phyloP scores from a whole-genome alignment of 345 rosid species.

The Acer campestre region DNA sequence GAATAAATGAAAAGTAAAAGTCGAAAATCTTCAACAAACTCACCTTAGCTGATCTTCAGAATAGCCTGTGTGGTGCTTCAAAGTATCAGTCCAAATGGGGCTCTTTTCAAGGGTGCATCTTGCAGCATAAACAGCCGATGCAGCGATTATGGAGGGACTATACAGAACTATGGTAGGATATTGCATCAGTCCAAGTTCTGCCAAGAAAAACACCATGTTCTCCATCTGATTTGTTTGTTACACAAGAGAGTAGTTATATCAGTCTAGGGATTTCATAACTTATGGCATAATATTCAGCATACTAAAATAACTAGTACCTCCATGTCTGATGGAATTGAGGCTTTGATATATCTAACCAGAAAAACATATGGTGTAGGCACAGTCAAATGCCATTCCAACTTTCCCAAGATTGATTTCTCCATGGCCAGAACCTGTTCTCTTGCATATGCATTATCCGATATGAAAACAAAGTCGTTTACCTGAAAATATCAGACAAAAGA shows the following conservation, averaged over 20 bases:
- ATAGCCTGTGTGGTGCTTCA: constrained; percentile 75
- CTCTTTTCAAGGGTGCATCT: constrained; percentile 59
- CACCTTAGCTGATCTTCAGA: constrained; percentile 63
- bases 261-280: no score
- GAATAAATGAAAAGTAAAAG: no score
- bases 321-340: constrained; percentile 55
- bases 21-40: not conserved
- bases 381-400: constrained; percentile 79
- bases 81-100: constrained; percentile 77
- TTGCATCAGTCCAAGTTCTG: constrained; percentile 74
- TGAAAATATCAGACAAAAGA: constrained; percentile 23
- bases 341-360: constrained; percentile 76
- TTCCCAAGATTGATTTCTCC: constrained; percentile 79
- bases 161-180: constrained; percentile 45
- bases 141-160: constrained; percentile 74
- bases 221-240: constrained; percentile 44
- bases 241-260: no score
- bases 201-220: constrained; percentile 69
- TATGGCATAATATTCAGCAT: no score
- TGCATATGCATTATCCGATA: constrained; percentile 79
- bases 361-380: constrained; percentile 89
- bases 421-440: constrained; percentile 73
- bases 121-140: constrained; percentile 93
- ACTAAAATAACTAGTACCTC: constrained; percentile 38
- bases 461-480: constrained; percentile 84